phyloP scores from a whole-genome alignment of 345 rosid genomes.

The Stellera chamaejasme region DNA sequence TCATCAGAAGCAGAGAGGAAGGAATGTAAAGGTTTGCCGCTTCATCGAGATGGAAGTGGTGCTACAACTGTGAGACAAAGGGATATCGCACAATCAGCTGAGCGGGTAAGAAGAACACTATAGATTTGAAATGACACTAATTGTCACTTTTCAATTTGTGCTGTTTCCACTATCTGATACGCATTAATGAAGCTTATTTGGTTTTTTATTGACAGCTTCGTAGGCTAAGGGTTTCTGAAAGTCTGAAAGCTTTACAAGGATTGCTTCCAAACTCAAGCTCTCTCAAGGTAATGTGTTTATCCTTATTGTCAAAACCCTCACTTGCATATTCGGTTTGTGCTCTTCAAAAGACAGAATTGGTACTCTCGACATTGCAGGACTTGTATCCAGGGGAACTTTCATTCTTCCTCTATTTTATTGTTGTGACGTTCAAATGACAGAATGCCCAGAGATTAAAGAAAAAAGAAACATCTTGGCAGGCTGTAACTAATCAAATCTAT shows the following conservation, averaged over 20 bases:
- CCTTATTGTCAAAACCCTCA: not conserved
- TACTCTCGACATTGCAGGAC: no score
- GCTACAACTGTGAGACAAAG: not conserved
- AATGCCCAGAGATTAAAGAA: not conserved
- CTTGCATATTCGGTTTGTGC: no score
- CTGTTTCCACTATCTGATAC: not conserved
- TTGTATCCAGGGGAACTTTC: not conserved
- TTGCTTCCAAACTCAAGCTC: slow-evolving; percentile 37
- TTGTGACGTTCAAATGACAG: not conserved
- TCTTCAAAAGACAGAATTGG: not conserved
- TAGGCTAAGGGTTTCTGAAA: slow-evolving; percentile 28
- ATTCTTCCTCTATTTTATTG: not conserved
- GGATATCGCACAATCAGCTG: no score
- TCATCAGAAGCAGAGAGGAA: slow-evolving; percentile 11
- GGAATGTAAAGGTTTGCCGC: slow-evolving; percentile 13
- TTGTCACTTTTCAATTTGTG: not conserved
- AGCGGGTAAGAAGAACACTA: slow-evolving; percentile 3
- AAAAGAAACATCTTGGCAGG: no score
- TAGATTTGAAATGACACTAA: slow-evolving; percentile 1
- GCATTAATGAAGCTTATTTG: not conserved
- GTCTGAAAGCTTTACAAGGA: slow-evolving; percentile 33
- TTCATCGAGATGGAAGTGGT: slow-evolving; percentile 3
- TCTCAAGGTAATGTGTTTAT: slow-evolving; percentile 24
- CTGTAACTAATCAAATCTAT: no score
- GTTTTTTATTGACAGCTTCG: slow-evolving; percentile 26